Percentiles rank a stretch among this genome's conserved stretches.
Conservation (phyloP, 73 alveolate species). For the Durusdinium trenchii region DNA sequence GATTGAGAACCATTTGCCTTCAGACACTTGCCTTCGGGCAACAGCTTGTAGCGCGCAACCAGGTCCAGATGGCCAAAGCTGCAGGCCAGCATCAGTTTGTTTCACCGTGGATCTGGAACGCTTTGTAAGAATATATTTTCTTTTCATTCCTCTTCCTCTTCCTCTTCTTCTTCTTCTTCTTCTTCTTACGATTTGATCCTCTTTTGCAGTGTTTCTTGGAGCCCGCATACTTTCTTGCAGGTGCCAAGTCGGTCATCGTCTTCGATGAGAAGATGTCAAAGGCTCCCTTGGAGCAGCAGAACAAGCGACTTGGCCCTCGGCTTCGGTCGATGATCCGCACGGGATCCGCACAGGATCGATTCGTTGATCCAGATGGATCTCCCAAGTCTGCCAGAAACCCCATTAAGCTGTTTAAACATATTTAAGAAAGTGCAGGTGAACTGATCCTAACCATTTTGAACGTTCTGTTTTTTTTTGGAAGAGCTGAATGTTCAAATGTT, state of each 20-base stretch:
- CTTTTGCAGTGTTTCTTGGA: background rate
- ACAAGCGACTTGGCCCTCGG: slow-evolving; percentile 2
- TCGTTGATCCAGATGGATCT: too few species aligned
- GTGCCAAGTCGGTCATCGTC: slow-evolving; percentile 85
- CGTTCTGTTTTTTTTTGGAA: too few species aligned
- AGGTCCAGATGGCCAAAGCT: slow-evolving; percentile 79
- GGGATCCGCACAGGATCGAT: too few species aligned
- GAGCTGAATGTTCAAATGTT: too few species aligned
- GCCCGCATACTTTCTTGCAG: background rate
- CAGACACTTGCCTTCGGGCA: background rate
- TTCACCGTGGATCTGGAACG: background rate
- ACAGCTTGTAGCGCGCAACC: background rate
- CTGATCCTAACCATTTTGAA: too few species aligned
- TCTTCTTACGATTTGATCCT: background rate
- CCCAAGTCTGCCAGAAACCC: too few species aligned
- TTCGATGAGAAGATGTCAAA: slow-evolving; percentile 86
- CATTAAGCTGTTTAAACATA: too few species aligned
- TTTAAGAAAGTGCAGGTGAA: too few species aligned
- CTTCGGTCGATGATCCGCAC: too few species aligned
- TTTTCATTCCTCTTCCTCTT: background rate
- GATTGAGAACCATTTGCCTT: too few species aligned
- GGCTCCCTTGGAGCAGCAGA: slow-evolving; percentile 94
- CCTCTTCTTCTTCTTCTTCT: background rate
- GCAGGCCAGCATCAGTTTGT: slow-evolving; percentile 16
- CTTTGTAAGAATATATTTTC: background rate